Evolutionary conservation across 495 filamentous ascomycete species (phyloP), one percentile per base, ranked within the genome.

Genomic region (Trichocladium uniseriatum): DNA sequence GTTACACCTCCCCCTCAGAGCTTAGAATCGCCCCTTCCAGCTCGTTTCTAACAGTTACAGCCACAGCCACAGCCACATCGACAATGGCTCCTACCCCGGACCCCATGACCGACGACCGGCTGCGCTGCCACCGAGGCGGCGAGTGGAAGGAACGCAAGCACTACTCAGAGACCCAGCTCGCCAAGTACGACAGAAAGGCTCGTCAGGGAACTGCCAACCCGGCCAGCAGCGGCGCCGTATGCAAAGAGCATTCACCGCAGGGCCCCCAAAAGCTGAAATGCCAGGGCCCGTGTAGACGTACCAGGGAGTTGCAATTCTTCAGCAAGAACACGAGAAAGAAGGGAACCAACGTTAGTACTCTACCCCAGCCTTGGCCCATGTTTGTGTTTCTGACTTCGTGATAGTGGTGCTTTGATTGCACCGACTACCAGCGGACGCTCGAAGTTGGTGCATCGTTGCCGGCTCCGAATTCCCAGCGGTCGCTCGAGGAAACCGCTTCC

Each of bases 321-420:
- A 75, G 76, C 37, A 82, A 79, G 52, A 63, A 51, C 20, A 77
- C 83, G 51, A 70, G 80, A 0, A 68, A 71, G 16, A 63, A 62
- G 1, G 69, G 75, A 10, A 54, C 58, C 10, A 68, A 74, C 2
- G 81, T 81, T 68, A 63, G 75, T 61, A 21, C 35, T 34, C 44
- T 19, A 2, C 16, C 37, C 22, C 10, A 15, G 44, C 15, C n/a
- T 37, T 28, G n/a, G 18, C 13, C 20, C 22, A 42, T 19, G 20
- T 9, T 8, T 0, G 5, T 0, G 22, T 37, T 28, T 28, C 38
- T 57, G 19, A 58, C 49, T 40, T 18, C 21, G 0, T 32, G n/a
- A 36, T 49, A 79, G 76, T 72, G 68, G 66, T 85, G 81, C 60
- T 60, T 76, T 15, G 61, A 63, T 16, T 84, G 83, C 47, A 74